phyloP scores from a whole-genome alignment of 2,329 filamentous ascomycete genomes.

The Xylaria sp. region DNA sequence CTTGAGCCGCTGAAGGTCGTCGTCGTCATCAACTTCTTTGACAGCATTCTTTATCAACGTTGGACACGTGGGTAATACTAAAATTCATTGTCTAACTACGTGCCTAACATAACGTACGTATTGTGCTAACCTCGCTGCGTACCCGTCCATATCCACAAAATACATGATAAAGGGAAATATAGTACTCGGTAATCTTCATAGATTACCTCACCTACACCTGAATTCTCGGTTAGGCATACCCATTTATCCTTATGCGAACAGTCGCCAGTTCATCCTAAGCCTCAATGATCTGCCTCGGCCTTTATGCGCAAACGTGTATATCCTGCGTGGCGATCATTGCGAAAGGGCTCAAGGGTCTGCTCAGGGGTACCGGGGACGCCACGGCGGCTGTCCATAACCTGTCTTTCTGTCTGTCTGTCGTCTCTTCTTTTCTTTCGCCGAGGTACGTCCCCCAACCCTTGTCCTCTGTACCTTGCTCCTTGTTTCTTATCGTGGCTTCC shows the following conservation, averaged over 20 bases:
- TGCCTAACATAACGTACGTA: neutral
- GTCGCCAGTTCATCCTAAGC: conserved; percentile 29
- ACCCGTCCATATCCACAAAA: neutral
- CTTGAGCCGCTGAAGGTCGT: neutral
- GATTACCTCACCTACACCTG: neutral
- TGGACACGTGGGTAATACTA: neutral
- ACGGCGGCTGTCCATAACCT: conserved; percentile 10
- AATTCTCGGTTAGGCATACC: neutral
- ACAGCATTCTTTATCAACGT: neutral
- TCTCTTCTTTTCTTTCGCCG: conserved; percentile 13
- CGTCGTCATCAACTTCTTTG: neutral
- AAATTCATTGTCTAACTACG: neutral
- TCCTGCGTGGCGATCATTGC: conserved; percentile 10
- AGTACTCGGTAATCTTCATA: neutral
- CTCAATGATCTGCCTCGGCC: conserved; percentile 27
- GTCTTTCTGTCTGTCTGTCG: neutral
- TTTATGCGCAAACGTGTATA: conserved; percentile 29
- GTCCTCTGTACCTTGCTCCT: neutral
- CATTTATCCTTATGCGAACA: conserved; percentile 3
- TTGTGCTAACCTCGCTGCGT: neutral
- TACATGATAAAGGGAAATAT: neutral
- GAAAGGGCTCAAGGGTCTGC: neutral
- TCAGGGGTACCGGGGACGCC: conserved; percentile 16
- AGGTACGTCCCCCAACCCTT: conserved; percentile 22
- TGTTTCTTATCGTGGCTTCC: conserved; percentile 22